A percentile compares a stretch with the other conserved stretches of the same genome.
Conservation (phyloP, 208 protist species). For the Wallacemonas sp. region DNA sequence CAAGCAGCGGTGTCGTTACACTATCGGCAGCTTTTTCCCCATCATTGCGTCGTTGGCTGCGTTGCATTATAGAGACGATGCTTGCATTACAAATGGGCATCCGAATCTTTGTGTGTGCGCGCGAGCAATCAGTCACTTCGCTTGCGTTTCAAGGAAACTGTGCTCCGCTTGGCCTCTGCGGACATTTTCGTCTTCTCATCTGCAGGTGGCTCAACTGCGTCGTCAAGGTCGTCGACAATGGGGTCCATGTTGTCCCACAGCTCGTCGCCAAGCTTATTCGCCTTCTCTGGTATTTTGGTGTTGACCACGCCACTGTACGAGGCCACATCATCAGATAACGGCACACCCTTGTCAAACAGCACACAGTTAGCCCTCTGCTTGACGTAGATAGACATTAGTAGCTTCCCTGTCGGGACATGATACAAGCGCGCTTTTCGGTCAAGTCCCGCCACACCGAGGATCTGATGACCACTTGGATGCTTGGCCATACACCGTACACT, state of each 20-base stretch:
- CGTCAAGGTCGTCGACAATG: slow-evolving; percentile 64
- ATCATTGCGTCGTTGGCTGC: no score
- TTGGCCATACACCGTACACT: slow-evolving; percentile 81
- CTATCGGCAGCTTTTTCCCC: no score
- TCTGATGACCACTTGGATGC: slow-evolving; percentile 77
- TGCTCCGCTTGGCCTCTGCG: background rate
- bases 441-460: slow-evolving; percentile 69
- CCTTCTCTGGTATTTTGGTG: slow-evolving; percentile 64
- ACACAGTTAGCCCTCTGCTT: slow-evolving; percentile 73
- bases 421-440: slow-evolving; percentile 80
- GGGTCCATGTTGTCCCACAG: slow-evolving; percentile 89
- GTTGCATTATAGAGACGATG: no score
- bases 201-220: slow-evolving; percentile 6
- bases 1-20: no score
- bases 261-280: slow-evolving; percentile 55
- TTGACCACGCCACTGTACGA: slow-evolving; percentile 70
- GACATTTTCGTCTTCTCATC: background rate
- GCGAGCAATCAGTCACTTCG: no score
- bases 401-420: slow-evolving; percentile 81
- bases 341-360: slow-evolving; percentile 61
- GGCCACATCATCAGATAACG: slow-evolving; percentile 54
- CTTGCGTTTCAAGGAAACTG: background rate
- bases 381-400: slow-evolving; percentile 66
- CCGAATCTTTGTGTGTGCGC: no score
- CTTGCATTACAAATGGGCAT: no score